Percentiles rank a stretch among this genome's conserved stretches.
Conservation (phyloP, 208 protist species). For the Herpetomonas tarakana region DNA sequence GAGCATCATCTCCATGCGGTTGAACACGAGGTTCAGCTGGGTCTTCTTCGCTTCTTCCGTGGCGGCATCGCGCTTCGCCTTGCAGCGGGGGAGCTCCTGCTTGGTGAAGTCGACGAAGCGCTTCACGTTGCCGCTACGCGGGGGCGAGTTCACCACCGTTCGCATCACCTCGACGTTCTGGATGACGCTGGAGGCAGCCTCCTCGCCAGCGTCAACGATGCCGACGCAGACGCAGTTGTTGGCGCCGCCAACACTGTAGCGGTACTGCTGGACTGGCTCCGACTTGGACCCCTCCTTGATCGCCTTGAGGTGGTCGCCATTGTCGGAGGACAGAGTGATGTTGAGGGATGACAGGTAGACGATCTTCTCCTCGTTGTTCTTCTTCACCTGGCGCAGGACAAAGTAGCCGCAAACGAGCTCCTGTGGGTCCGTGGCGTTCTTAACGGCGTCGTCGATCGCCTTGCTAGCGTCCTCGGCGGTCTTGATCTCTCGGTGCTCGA, state of each 20-base stretch:
- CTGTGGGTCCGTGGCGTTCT: conserved; percentile 26
- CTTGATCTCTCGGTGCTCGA: conserved; percentile 34
- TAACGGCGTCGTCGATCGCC: conserved; percentile 37
- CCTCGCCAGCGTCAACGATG: conserved; percentile 33
- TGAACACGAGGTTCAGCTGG: conserved; percentile 31
- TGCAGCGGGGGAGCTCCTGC: conserved; percentile 50
- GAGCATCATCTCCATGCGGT: conserved; percentile 76
- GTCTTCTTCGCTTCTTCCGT: conserved; percentile 37
- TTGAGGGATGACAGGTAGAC: conserved; percentile 71
- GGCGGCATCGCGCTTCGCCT: conserved; percentile 30
- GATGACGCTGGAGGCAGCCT: conserved; percentile 23
- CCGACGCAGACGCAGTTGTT: conserved; percentile 37
- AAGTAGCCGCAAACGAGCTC: conserved; percentile 65
- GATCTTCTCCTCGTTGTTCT: conserved; percentile 20
- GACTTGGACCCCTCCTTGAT: conserved; percentile 49
- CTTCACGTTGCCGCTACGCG: conserved; percentile 77
- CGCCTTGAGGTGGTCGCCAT: conserved; percentile 38
- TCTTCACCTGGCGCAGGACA: conserved; percentile 61
- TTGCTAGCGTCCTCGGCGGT: conserved; percentile 23
- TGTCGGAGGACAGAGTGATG: conserved; percentile 39
- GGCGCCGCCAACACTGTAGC: conserved; percentile 69
- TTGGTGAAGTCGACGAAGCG: conserved; percentile 74
- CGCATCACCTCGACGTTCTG: conserved; percentile 31
- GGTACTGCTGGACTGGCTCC: conserved; percentile 45
- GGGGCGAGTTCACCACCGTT: conserved; percentile 48